phyloP scores from a whole-genome alignment of 495 filamentous ascomycete species.

The Aspergillus funiculosus region DNA sequence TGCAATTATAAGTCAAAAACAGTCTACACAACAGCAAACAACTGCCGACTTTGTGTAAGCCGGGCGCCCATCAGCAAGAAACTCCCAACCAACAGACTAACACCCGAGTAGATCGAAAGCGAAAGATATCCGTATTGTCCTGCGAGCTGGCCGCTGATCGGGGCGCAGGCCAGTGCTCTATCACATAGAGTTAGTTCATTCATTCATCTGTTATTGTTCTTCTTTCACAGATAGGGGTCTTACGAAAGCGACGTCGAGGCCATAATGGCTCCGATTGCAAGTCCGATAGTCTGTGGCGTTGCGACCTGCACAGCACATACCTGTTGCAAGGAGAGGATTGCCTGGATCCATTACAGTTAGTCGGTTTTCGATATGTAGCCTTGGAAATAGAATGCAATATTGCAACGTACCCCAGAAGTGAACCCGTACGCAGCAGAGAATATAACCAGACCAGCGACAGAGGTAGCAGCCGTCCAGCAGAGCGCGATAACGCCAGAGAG shows the following conservation, averaged over 20 bases:
- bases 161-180: constrained; percentile 35
- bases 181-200: constrained; percentile 4
- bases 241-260: constrained; percentile 35
- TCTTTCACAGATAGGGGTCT: constrained; percentile 2
- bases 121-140: constrained; percentile 33
- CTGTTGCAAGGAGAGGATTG: constrained; percentile 37
- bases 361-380: not conserved
- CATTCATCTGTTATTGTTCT: not conserved
- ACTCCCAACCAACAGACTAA: constrained; percentile 29
- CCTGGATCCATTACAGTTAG: constrained; percentile 24
- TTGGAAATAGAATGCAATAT: not conserved
- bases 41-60: constrained; percentile 18
- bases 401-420: constrained; percentile 31
- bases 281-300: constrained; percentile 26
- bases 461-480: constrained; percentile 35
- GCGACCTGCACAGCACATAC: constrained; percentile 37
- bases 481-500: constrained; percentile 47
- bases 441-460: constrained; percentile 30
- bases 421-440: constrained; percentile 38
- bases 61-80: constrained; percentile 24
- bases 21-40: constrained; percentile 25
- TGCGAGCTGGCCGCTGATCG: constrained; percentile 31
- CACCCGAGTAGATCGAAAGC: constrained; percentile 31
- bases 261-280: constrained; percentile 30
- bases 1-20: too few relatives aligned